phyloP scores from a whole-genome alignment of 1,139 yeast species.

The Yamadazyma atmosphaerica region DNA sequence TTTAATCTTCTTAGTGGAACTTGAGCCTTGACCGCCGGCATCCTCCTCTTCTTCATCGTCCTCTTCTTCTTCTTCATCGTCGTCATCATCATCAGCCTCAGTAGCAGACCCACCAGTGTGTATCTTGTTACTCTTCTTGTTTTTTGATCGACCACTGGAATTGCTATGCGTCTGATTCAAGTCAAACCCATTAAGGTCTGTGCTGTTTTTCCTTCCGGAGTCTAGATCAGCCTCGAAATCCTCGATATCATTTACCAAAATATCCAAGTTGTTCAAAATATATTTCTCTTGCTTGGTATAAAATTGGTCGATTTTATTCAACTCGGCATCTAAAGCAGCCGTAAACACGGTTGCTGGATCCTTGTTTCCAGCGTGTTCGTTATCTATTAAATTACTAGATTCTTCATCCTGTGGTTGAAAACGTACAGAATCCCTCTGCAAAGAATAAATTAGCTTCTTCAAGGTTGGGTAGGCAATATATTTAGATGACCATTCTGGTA shows the following conservation, averaged over 20 bases:
- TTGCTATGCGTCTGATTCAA: constrained; percentile 9
- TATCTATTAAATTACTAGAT: constrained; percentile 28
- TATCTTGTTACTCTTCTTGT: background rate
- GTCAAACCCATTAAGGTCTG: constrained; percentile 12
- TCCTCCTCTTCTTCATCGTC: constrained; percentile 20
- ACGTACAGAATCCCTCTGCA: constrained; percentile 56
- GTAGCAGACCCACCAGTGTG: constrained; percentile 18
- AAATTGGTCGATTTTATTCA: constrained; percentile 59
- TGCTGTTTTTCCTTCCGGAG: constrained; percentile 11
- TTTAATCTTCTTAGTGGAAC: background rate
- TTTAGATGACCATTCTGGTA: constrained; percentile 75
- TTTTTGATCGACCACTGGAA: background rate
- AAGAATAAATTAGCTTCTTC: constrained; percentile 63
- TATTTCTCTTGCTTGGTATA: constrained; percentile 53
- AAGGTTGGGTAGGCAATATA: constrained; percentile 65
- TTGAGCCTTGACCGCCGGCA: background rate
- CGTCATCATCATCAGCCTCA: constrained; percentile 35
- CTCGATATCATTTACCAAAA: constrained; percentile 52
- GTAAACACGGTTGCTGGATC: constrained; percentile 40
- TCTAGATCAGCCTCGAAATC: constrained; percentile 38
- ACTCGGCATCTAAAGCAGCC: constrained; percentile 57
- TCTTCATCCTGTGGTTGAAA: constrained; percentile 24
- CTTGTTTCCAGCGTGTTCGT: constrained; percentile 25
- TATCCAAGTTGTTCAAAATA: constrained; percentile 49
- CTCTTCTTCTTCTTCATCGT: constrained; percentile 28